Base-by-base conservation (phyloP, 2,329 filamentous ascomycete genomes). In the Camillea tinctor region DNA sequence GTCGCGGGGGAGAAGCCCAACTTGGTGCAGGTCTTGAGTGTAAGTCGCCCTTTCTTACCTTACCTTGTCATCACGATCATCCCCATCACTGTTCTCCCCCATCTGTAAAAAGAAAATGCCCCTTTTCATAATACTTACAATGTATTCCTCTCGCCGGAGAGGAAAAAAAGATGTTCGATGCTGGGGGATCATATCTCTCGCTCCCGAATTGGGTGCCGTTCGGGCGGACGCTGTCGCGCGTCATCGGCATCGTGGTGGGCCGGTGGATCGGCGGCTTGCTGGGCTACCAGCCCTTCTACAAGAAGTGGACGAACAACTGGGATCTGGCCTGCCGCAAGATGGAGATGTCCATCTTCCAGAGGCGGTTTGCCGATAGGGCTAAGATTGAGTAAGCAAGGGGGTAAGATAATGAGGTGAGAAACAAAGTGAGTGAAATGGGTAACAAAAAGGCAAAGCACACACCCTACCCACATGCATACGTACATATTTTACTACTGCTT, bases 101-200 rank as follows among this genome's bases (percentile, higher is more conserved):
- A 5, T 30, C 17, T n/a, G n/a, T n/a, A n/a, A n/a, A n/a, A n/a
- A n/a, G n/a, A n/a, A n/a, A n/a, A n/a, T n/a, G n/a, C n/a, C n/a
- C n/a, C n/a, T n/a, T n/a, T n/a, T n/a, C n/a, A n/a, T n/a, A n/a
- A n/a, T n/a, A n/a, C n/a, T n/a, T n/a, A n/a, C n/a, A n/a, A n/a
- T n/a, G n/a, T n/a, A n/a, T n/a, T n/a, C n/a, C n/a, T n/a, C n/a
- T n/a, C n/a, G n/a, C n/a, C n/a, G n/a, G n/a, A n/a, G n/a, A n/a
- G n/a, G n/a, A n/a, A n/a, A n/a, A n/a, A 13, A 24, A 77, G 75
- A 77, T 75, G 66, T 76, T 74, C 50, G 75, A 78, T 63, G 75
- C 74, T 6, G 76, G 76, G 2, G 75, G 72, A 22, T 73, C 73
- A 8, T 78, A 77, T 60, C 63, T 74, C 2, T 70, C 74, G 0